Base-by-base conservation (phyloP, 495 filamentous ascomycete genomes). In the Delitschia confertaspora region DNA sequence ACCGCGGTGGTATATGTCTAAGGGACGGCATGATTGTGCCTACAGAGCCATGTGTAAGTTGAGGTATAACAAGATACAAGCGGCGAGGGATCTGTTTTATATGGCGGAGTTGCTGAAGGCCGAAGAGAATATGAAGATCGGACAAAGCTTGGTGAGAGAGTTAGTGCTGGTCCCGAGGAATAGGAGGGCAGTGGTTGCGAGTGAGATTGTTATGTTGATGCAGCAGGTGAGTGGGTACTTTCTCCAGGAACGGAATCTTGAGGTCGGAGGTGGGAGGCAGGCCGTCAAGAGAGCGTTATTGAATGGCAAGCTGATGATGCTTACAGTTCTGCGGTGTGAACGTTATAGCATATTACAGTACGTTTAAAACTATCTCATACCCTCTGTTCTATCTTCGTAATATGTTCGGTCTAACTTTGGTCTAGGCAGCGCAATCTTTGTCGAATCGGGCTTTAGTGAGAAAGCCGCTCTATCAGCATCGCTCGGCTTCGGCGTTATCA, bases 181-280 rank as follows among this genome's bases (percentile, higher is more conserved):
- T 57, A 74, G 85, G n/a, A 75, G 85, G 24, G 85, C 85, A 3
- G 74, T 81, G 66, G 49, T 83, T 27, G 82, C 81, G 2, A 81
- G 78, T 1, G 71, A 79, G 53, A 79, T 86, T 49, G 79, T 89
- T 40, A 88, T 88, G 83, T 88, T 86, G 47, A 78, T 85, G 75
- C 86, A 91, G 55, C 86, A 88, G 63, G 79, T 85, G 56, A 51
- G 61, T 38, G 4, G 26, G 18, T 13, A 14, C 26, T 18, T 38
- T 16, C 10, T 6, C 8, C 19, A n/a, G n/a, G n/a, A n/a, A n/a
- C n/a, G n/a, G n/a, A n/a, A n/a, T n/a, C n/a, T n/a, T n/a, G n/a
- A n/a, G n/a, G n/a, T n/a, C n/a, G n/a, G n/a, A n/a, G n/a, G n/a
- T n/a, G n/a, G n/a, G n/a, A n/a, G n/a, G n/a, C n/a, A n/a, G n/a